Percentiles rank a stretch among this genome's conserved stretches.
Conservation (phyloP, 169 alveolate genomes). For the Plasmodium vinckei region DNA sequence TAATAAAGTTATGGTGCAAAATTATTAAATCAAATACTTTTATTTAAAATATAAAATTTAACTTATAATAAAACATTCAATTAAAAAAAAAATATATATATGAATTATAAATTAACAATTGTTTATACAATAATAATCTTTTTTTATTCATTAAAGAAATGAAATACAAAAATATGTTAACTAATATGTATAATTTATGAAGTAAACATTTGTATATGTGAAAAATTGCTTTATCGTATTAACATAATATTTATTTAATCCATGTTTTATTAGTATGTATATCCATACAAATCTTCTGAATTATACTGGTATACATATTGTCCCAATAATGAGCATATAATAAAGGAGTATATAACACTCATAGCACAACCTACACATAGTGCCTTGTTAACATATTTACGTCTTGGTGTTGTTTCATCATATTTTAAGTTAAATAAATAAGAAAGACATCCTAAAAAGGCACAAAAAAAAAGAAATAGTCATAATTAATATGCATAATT, state of each 20-base stretch:
- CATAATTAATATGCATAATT: neutral
- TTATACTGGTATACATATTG: conserved; percentile 37
- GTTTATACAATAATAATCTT: too few species aligned
- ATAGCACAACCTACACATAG: conserved; percentile 69
- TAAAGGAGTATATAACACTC: conserved; percentile 67
- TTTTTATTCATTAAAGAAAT: neutral
- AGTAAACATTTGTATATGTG: too few species aligned
- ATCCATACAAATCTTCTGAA: conserved; percentile 50
- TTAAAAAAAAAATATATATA: too few species aligned
- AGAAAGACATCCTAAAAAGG: conserved; percentile 55
- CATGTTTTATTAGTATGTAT: conserved; percentile 15
- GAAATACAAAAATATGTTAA: neutral
- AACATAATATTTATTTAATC: neutral
- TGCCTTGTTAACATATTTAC: conserved; percentile 55
- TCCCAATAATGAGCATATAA: conserved; percentile 51
- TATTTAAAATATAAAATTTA: too few species aligned
- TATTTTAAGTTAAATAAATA: conserved; percentile 63
- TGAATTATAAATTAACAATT: too few species aligned
- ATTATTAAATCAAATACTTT: too few species aligned
- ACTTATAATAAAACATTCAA: too few species aligned
- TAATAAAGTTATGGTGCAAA: too few species aligned
- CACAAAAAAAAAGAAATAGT: conserved; percentile 2
- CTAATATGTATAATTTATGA: too few species aligned
- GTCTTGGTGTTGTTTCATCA: conserved; percentile 50
- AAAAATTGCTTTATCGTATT: neutral